Percentiles rank a stretch among this genome's conserved stretches.
Evolutionary conservation across 345 rosid genomes (phyloP).

Genomic region (Lepidium aucheri): DNA sequence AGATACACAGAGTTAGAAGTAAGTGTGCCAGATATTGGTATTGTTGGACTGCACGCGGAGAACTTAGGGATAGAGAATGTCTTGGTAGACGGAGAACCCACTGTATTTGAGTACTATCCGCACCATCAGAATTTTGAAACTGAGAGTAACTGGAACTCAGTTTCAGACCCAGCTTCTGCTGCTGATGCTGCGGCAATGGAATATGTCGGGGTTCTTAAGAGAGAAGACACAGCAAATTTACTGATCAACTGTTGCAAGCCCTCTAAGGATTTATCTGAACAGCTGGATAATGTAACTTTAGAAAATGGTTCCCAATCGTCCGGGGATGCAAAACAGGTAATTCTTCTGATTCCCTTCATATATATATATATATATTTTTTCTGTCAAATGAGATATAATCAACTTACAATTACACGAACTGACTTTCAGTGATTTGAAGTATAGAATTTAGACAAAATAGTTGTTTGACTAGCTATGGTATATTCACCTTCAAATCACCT

Average conservation of each 20-base stretch:
- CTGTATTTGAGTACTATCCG: constrained; percentile 91
- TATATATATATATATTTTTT: not conserved
- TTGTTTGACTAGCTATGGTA: not conserved
- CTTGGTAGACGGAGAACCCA: constrained; percentile 78
- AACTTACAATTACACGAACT: not conserved
- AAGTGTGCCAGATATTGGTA: constrained; percentile 84
- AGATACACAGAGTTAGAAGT: constrained; percentile 93
- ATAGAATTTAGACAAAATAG: not conserved
- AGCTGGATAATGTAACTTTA: constrained; percentile 35
- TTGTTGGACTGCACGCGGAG: constrained; percentile 88
- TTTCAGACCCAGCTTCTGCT: constrained; percentile 54
- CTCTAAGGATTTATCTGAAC: constrained; percentile 54
- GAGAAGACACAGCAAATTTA: constrained; percentile 62
- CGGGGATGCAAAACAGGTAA: constrained; percentile 66
- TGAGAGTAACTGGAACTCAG: constrained; percentile 53
- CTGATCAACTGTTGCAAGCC: constrained; percentile 92
- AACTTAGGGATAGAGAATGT: constrained; percentile 85
- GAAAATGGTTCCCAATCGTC: constrained; percentile 58
- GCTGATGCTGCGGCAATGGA: constrained; percentile 73
- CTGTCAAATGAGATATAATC: not conserved
- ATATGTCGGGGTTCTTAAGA: constrained; percentile 56
- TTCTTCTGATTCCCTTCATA: not conserved
- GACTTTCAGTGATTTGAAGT: constrained; percentile 23
- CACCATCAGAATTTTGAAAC: constrained; percentile 41
- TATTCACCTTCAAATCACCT: not conserved